phyloP scores from a whole-genome alignment of 441 rosid species.

The Erodium moschatum region DNA sequence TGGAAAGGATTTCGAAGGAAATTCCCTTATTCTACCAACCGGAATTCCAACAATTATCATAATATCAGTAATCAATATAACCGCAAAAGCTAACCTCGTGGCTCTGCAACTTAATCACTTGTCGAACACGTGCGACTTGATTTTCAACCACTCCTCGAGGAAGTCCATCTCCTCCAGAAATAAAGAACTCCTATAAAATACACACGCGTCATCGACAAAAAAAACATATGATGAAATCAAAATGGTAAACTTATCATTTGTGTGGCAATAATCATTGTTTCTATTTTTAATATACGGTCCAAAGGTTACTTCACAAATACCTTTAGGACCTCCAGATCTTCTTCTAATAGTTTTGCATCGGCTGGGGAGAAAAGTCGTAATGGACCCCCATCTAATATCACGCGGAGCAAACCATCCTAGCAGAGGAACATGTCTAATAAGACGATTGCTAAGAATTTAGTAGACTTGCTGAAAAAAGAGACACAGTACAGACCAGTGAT shows the following conservation, averaged over 20 bases:
- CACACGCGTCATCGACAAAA: not conserved
- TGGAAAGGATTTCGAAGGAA: not conserved
- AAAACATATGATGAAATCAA: not conserved
- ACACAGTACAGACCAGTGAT: slow-evolving; percentile 49
- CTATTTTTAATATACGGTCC: not conserved
- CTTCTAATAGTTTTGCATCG: slow-evolving; percentile 73
- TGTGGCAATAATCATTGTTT: not conserved
- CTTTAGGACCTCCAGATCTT: slow-evolving; percentile 85
- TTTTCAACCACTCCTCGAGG: slow-evolving; percentile 96
- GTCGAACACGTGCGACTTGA: slow-evolving; percentile 75
- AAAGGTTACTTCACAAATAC: slow-evolving; percentile 27
- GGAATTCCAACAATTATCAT: too few species aligned
- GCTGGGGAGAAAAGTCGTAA: slow-evolving; percentile 51
- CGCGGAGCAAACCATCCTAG: slow-evolving; percentile 56
- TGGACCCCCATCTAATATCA: slow-evolving; percentile 79
- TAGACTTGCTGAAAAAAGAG: slow-evolving; percentile 14
- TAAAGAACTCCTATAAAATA: slow-evolving; percentile 71
- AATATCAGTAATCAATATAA: too few species aligned
- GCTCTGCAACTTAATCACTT: slow-evolving; percentile 62
- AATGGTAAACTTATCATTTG: not conserved
- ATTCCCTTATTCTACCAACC: not conserved
- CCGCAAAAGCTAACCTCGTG: slow-evolving; percentile 55
- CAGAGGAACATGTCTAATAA: slow-evolving; percentile 18
- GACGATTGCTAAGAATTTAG: slow-evolving; percentile 18
- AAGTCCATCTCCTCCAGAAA: slow-evolving; percentile 95